Evolutionary conservation across 2,329 filamentous ascomycete genomes (phyloP).

Genomic region (Ophiobolus disseminans): DNA sequence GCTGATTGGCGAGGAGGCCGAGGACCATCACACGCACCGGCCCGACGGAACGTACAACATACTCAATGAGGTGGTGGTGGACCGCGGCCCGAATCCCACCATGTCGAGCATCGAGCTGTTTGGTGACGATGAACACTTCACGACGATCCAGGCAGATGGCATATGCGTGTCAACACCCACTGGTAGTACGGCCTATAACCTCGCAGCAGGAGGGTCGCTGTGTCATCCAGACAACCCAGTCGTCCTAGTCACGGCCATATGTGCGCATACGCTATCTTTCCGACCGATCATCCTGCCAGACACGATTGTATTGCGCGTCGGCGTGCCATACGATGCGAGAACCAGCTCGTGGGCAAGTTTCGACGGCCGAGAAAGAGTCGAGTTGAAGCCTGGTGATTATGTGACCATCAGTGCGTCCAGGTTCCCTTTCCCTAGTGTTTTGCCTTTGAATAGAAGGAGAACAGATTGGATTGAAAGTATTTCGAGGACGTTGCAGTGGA

Average conservation of each 20-base stretch:
- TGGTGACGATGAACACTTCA: slow-evolving; percentile 94
- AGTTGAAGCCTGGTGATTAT: slow-evolving; percentile 79
- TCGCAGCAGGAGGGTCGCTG: slow-evolving; percentile 91
- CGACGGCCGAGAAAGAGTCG: slow-evolving; percentile 82
- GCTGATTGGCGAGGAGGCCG: slow-evolving; percentile 82
- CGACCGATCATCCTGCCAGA: slow-evolving; percentile 96
- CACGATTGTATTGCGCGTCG: slow-evolving; percentile 89
- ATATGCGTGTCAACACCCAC: slow-evolving; percentile 94
- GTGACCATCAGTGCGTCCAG: slow-evolving; percentile 82
- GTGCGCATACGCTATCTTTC: slow-evolving; percentile 93
- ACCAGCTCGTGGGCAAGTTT: slow-evolving; percentile 97
- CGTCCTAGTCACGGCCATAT: slow-evolving; percentile 92
- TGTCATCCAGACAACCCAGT: slow-evolving; percentile 97
- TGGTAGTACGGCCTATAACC: slow-evolving; percentile 92
- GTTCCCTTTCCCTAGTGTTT: slow-evolving; percentile 80
- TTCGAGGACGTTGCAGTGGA: slow-evolving; percentile 80
- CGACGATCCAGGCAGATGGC: slow-evolving; percentile 89
- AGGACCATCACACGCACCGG: slow-evolving; percentile 82
- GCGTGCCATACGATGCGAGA: slow-evolving; percentile 92
- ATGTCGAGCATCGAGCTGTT: slow-evolving; percentile 94
- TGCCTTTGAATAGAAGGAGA: slow-evolving; percentile 70
- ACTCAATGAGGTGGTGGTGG: slow-evolving; percentile 95
- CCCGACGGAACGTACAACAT: slow-evolving; percentile 89
- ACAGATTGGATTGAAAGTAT: slow-evolving; percentile 88
- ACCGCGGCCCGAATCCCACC: slow-evolving; percentile 90